These are phyloP conservation scores for Cryptosporidium viatorum DNA, from an alignment of 169 alveolate species.

Conservation along the genomic window DNA sequence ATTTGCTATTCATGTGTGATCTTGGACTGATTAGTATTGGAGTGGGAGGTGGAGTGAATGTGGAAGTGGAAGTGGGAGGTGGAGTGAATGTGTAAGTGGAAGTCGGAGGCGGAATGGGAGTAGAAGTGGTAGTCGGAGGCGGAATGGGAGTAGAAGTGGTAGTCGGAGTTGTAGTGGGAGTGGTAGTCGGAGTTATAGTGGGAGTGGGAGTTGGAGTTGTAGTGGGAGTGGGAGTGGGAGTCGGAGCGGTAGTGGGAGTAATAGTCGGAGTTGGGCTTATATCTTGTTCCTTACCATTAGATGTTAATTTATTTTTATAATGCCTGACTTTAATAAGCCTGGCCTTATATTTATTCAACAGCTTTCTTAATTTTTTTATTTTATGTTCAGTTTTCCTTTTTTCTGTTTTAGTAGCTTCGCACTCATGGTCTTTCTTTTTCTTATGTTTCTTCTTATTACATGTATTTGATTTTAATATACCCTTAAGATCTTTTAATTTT, in stretches of 20 bases:
- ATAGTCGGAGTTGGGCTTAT: background rate
- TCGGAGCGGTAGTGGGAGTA: background rate
- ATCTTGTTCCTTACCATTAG: background rate
- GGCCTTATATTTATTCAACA: background rate
- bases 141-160: background rate
- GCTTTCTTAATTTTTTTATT: too few species aligned
- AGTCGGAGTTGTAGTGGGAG: background rate
- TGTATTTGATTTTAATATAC: too few species aligned
- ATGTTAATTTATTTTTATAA: too few species aligned
- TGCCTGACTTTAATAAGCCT: background rate
- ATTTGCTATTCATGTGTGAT: background rate
- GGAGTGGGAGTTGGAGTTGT: background rate
- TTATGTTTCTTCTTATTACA: too few species aligned
- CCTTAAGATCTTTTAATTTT: too few species aligned
- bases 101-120: background rate
- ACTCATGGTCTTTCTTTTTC: background rate
- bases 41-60: background rate
- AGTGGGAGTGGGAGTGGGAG: background rate
- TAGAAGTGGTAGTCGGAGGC: background rate
- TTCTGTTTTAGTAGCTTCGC: too few species aligned
- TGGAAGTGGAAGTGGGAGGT: background rate
- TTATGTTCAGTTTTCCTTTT: background rate
- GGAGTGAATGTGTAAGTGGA: background rate
- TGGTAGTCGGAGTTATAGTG: background rate
- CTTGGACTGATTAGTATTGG: background rate